Base-by-base conservation (phyloP, 2,329 filamentous ascomycete genomes). In the Lasiodiplodia theobromae region DNA sequence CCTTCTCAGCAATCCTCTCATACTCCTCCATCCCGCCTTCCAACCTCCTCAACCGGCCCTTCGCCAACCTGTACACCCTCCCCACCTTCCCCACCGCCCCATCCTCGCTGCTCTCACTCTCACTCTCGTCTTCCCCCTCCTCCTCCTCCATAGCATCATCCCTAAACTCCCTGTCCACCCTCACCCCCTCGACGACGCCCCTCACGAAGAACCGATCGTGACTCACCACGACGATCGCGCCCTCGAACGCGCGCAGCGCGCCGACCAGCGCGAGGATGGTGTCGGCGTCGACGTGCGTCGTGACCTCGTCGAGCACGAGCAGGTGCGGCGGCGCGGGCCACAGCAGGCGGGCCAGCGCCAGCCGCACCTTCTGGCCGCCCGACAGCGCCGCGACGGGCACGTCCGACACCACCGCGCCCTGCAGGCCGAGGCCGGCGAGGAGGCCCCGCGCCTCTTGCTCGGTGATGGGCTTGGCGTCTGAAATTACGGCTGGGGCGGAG, bases 131-230 rank as follows among this genome's bases (percentile, higher is more conserved):
- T 2, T 77, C 79, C n/a, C 81, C 82, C 2, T 77, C 79, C 18
- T 79, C 85, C 58, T 76, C 79, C 0, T 90, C 90, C 75, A 93
- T 90, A 0, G 96, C 84, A 0, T 91, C 91, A 2, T 88, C 89
- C 44, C 79, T 40, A 21, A 44, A 40, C 44, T 88, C 89, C 44
- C 78, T 66, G 2, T 57, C 54, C 25, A 52, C 28, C 18, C 28
- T 31, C 1, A 21, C 52, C 0, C 89, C 89, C 74, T 92, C 89
- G 0, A 94, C 82, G 0, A 91, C 91, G 2, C 88, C 88, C 56
- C 90, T 86, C 80, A 96, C 86, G 73, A 96, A 91, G 85, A 92
- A 96, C 38, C 93, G 85, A 77, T 96, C 93, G 81, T 96, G 93
- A 44, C 89, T 93, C 4, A 96, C 90, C 5, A 96, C 81, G 49